Base-by-base conservation (phyloP, 169 alveolate species). In the Babesia bovis region DNA sequence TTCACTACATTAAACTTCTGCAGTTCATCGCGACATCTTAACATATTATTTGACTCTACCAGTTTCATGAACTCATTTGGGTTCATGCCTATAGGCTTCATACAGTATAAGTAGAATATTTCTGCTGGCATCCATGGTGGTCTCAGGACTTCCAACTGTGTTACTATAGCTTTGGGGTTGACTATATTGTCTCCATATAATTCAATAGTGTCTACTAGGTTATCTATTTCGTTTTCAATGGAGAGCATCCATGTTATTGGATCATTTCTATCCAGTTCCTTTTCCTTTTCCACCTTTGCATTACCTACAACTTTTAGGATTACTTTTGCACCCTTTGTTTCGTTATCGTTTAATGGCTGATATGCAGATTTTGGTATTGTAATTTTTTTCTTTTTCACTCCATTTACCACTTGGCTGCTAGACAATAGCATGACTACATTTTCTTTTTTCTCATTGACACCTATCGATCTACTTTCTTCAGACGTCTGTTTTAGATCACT, bases 11-110 rank as follows among this genome's bases (percentile, higher is more conserved):
- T 66, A 36, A 76, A 65, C 59, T 55, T 76, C 44, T 65, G 69
- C 30, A 56, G 42, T 41, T 25, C 50, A 32, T 66, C 50, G 15
- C 19, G 13, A 23, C 45, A 51, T 21, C 51, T 76, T 4, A 42
- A 53, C 3, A 61, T 33, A 51, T 67, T 45, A n/a, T 63, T 40
- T 25, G 41, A 25, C 23, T 35, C 45, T 25, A 76, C 19, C 5
- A 25, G 33, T 40, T 76, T 61, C 13, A 67, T 35, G 30, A 52
- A 76, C 28, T 76, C 85, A 26, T 47, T 21, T 25, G 70, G 70
- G 19, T 69, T 58, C 85, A 76, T 76, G 17, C 85, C 85, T 6
- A 76, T 41, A 4, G 85, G 85, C 44, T 76, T 76, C 25, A 76
- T 32, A 73, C 85, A 76, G 30, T 30, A 45, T 4, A 76, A 66